Conservation (phyloP, 2,329 filamentous ascomycete genomes). For the Dactylella cylindrospora region DNA sequence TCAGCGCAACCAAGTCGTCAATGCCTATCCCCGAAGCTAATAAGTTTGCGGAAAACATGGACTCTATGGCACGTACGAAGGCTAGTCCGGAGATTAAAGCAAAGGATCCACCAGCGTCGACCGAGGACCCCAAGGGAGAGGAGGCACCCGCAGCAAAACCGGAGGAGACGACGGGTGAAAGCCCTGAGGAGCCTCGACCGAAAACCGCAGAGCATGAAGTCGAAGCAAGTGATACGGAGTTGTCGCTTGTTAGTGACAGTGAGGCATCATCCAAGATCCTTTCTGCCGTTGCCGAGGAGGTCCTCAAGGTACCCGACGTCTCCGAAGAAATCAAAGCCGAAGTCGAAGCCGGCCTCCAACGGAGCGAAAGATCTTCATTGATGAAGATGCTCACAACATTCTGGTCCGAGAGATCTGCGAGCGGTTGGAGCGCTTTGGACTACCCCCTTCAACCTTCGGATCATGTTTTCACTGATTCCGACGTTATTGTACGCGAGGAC, state of each 20-base stretch:
- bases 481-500: conserved; percentile 95
- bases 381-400: conserved; percentile 97
- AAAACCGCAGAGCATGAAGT: conserved; percentile 56
- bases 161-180: conserved; percentile 16
- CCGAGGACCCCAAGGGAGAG: conserved; percentile 15
- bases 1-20: conserved; percentile 47
- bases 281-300: conserved; percentile 40
- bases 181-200: conserved; percentile 15
- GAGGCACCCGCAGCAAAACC: conserved; percentile 1
- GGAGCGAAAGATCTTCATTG: conserved; percentile 87
- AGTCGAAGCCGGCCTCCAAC: conserved; percentile 72
- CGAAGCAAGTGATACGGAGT: conserved; percentile 70
- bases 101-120: not conserved
- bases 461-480: conserved; percentile 94
- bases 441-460: conserved; percentile 81
- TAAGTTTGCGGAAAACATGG: conserved; percentile 46
- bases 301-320: conserved; percentile 56
- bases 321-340: conserved; percentile 54
- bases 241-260: conserved; percentile 68
- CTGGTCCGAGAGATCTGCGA: conserved; percentile 96
- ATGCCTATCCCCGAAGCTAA: conserved; percentile 46
- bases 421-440: conserved; percentile 87
- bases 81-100: conserved; percentile 19
- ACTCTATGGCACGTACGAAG: conserved; percentile 37
- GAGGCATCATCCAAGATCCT: conserved; percentile 49